Base-by-base conservation (phyloP, 2,329 filamentous ascomycete genomes). In the Paradendryphiella salina region DNA sequence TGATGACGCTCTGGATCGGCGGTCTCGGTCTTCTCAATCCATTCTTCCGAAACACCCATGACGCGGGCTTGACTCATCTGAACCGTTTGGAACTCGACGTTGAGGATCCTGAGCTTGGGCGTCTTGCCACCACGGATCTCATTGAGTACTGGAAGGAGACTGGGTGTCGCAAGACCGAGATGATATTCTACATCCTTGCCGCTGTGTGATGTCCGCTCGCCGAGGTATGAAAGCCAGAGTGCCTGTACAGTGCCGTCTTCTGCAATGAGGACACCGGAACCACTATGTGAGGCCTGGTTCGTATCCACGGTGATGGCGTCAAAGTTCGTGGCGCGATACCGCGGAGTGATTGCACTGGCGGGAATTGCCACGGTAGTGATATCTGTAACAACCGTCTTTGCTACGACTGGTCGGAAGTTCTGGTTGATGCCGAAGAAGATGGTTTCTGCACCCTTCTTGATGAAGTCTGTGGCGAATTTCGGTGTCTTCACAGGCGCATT, bases 401-500 rank as follows among this genome's bases (percentile, higher is more conserved):
- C 89, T 62, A 96, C 90, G 3, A 97, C 93, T 33, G 96, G 90
- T 29, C 93, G 85, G 54, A 93, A 87, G 60, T 96, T 97, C 60
- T 95, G 87, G 70, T 99, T 99, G 78, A 96, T 95, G n/a, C 94
- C 95, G 57, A 99, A 88, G 75, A 99, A 99, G 61, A 96, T 92
- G 0, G 92, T 96, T 50, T 93, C 88, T 40, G 92, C 90, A 29
- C 94, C 94, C 76, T 97, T 94, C 43, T 90, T 92, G 70, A 97
- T 90, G 63, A 86, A 85, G 48, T 89, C 85, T 5, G 80, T 85
- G 66, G 90, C 90, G 41, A 99, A 81, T 64, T 85, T 89, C 4
- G 95, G 94, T 58, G 89, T 93, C 77, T 92, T 84, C 10, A 99
- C 92, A 0, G 94, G 92, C 1, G 93, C 94, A 66, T 96, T 85